Conservation (phyloP, 2,329 filamentous ascomycete species). For the Phialophora verrucosa region DNA sequence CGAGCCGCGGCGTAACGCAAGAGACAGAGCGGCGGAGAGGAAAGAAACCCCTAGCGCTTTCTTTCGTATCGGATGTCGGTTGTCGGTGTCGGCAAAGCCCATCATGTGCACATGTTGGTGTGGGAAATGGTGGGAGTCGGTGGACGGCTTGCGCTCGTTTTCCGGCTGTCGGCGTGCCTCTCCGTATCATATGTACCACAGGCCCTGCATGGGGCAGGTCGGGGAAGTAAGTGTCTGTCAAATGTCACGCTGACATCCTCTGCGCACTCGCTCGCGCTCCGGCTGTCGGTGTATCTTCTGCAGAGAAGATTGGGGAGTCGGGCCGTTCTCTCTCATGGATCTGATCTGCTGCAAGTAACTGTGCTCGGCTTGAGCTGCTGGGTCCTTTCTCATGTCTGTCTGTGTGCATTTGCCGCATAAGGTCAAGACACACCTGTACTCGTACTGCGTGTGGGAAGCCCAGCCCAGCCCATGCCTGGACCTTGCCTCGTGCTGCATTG, state of each 20-base stretch:
- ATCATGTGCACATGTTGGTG: no score
- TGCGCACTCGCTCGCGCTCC: background rate
- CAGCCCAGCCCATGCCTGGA: background rate
- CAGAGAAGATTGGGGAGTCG: background rate
- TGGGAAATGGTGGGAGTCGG: no score
- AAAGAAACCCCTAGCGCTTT: background rate
- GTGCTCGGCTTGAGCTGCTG: background rate
- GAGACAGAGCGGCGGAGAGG: background rate
- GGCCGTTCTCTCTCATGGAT: background rate
- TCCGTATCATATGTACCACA: background rate
- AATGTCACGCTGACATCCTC: background rate
- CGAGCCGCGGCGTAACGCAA: background rate
- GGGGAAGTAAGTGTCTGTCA: background rate
- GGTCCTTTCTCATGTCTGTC: background rate
- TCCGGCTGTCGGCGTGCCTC: background rate
- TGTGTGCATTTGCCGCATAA: conserved; percentile 17
- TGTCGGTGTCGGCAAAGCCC: background rate
- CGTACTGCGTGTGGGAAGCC: background rate
- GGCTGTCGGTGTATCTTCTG: conserved; percentile 3
- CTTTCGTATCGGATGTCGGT: background rate
- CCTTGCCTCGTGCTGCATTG: background rate
- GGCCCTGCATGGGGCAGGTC: background rate
- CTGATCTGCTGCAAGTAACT: background rate
- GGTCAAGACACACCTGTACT: conserved; percentile 24
- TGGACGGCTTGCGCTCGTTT: no score